Evolutionary conservation across 2,329 filamentous ascomycete genomes (phyloP), one percentile per base, ranked within the genome.

Genomic region (Paecilomyces sp.): DNA sequence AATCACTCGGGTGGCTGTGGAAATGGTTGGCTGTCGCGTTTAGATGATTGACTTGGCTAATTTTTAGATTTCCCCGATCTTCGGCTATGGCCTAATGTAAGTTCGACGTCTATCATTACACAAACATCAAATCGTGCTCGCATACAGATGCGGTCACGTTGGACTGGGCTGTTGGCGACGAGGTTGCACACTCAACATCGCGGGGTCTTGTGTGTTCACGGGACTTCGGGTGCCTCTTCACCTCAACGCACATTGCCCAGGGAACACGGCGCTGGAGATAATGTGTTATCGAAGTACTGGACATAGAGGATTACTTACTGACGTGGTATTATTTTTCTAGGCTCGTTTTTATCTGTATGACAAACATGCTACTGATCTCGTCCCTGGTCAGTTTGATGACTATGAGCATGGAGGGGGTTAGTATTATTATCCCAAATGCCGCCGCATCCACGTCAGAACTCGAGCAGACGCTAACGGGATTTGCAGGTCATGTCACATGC

Each of bases 261-360:
- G 24, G 25, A 25, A 8, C 22, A 22, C 22, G 11, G 51, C 24
- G 24, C 22, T 30, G 51, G 18, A 22, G 13, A 25, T 22, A n/a
- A 53, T 2, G 3, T 53, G 22, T 9, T 15, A 15, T 25, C 22
- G 12, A 28, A 28, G 25, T 28, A 28, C 22, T 28, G 11, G 13
- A 11, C 51, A 28, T 53, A 24, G 22, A 53, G 28, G 3, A 33
- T 33, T 28, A 1, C 3, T 11, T 15, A n/a, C 22, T 53, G 24
- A 67, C 67, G 55, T 63, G 28, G 22, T 52, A 60, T 59, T 47
- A 41, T 47, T 24, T 22, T 36, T 28, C 25, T 64, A 79, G 76
- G 82, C 74, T 87, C 58, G 75, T 85, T 58, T 87, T 86, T 62
- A 79, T 86, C 51, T 81, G 80, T 59, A 74, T 87, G 73, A 86